Conservation (phyloP, 139 green algal genomes). For the Volvox reticuliferus region DNA sequence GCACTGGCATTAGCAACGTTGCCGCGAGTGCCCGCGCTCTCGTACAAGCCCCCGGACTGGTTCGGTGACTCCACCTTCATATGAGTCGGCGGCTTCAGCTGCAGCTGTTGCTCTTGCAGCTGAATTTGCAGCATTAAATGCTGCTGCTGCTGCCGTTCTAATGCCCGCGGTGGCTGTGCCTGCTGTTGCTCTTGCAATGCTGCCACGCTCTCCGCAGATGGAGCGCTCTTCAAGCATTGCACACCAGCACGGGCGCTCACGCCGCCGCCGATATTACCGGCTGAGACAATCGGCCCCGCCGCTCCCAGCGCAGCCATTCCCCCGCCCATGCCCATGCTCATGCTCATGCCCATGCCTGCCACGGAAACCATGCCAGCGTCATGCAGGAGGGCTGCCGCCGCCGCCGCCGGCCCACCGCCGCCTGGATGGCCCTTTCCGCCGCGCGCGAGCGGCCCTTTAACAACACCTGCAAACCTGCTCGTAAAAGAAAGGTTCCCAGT, state of each 20-base stretch:
- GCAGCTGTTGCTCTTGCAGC: not conserved
- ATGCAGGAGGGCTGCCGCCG: not conserved
- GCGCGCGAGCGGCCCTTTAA: not conserved
- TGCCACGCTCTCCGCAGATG: not conserved
- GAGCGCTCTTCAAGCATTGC: not conserved
- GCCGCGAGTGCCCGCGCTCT: not conserved
- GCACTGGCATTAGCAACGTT: too few species aligned
- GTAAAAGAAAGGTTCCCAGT: not conserved
- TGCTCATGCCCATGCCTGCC: not conserved
- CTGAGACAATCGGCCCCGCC: too few species aligned
- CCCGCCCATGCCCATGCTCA: not conserved
- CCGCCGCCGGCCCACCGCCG: not conserved
- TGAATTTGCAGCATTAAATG: not conserved
- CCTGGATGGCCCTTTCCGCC: not conserved
- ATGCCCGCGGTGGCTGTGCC: too few species aligned
- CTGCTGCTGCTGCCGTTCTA: not conserved
- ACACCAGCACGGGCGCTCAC: not conserved
- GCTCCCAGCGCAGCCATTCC: not conserved
- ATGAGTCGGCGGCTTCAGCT: not conserved
- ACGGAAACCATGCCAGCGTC: not conserved
- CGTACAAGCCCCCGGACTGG: not conserved
- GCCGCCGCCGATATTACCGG: not conserved
- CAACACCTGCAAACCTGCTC: too few species aligned
- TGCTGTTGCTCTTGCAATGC: not conserved
- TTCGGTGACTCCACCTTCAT: not conserved